Evolutionary conservation across 169 alveolate genomes (phyloP).

Genomic region (Amoebophrya sp.): DNA sequence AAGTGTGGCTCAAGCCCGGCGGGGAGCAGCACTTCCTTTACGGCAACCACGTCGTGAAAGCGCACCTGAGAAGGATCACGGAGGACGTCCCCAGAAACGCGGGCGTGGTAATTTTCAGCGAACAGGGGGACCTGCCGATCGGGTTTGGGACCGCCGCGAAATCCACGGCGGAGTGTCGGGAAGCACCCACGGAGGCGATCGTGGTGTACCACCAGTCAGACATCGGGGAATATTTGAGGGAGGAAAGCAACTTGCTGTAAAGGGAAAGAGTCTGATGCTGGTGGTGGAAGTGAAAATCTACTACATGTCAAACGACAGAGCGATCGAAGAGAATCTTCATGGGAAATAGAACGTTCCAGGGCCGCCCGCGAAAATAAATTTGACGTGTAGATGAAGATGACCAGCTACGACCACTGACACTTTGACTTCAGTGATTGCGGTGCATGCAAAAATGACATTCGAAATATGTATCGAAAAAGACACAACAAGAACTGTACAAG

Average conservation of each 20-base stretch:
- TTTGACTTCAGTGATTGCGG: no score
- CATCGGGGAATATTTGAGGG: slow-evolving; percentile 79
- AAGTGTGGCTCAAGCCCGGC: slow-evolving; percentile 86
- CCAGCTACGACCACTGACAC: no score
- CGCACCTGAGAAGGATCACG: slow-evolving; percentile 68
- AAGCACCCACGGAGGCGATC: slow-evolving; percentile 27
- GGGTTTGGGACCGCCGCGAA: slow-evolving; percentile 87
- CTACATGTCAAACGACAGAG: no score
- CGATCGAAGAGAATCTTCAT: no score
- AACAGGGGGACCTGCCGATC: slow-evolving; percentile 51
- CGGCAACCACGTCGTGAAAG: slow-evolving; percentile 82
- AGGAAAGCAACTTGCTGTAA: slow-evolving; percentile 47
- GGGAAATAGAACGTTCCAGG: no score
- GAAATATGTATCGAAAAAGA: no score
- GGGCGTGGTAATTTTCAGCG: slow-evolving; percentile 49
- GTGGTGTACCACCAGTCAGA: slow-evolving; percentile 72
- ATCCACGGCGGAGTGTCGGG: slow-evolving; percentile 56
- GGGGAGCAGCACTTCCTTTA: slow-evolving; percentile 84
- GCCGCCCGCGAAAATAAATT: no score
- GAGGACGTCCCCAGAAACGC: slow-evolving; percentile 51
- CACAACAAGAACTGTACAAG: no score
- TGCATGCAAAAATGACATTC: no score
- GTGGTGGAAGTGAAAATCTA: no score
- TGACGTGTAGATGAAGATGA: no score
- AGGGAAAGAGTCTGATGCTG: no score